These are phyloP conservation scores for Dendrothele bispora DNA, from an alignment of 768 basidiomycete species.

Conservation along the genomic window DNA sequence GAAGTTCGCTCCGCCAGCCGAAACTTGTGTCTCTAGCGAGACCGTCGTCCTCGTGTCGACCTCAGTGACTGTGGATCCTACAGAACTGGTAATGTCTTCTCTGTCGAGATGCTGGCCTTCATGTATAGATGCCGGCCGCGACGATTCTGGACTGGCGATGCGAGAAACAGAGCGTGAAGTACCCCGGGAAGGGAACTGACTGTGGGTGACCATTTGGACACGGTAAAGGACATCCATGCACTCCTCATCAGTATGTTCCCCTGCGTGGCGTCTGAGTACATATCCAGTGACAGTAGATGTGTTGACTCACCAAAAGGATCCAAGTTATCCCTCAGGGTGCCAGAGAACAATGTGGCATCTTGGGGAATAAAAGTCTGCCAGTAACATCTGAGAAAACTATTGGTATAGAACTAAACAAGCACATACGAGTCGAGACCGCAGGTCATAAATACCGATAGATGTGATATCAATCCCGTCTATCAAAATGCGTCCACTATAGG, in stretches of 20 bases:
- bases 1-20: slow-evolving; percentile 87
- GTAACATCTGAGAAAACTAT: slow-evolving; percentile 1
- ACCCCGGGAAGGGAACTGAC: slow-evolving; percentile 45
- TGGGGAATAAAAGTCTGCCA: slow-evolving; percentile 77
- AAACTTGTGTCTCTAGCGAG: slow-evolving; percentile 75
- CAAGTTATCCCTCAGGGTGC: slow-evolving; percentile 56
- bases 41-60: slow-evolving; percentile 56
- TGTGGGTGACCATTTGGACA: slow-evolving; percentile 71
- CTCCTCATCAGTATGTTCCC: slow-evolving; percentile 76
- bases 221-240: slow-evolving; percentile 79
- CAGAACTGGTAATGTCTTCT: slow-evolving; percentile 39
- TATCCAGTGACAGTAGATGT: neutral
- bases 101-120: slow-evolving; percentile 36
- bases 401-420: slow-evolving; percentile 1
- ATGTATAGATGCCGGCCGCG: slow-evolving; percentile 41
- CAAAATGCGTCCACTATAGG: slow-evolving; percentile 68
- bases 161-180: slow-evolving; percentile 50
- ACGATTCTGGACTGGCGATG: slow-evolving; percentile 44
- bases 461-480: slow-evolving; percentile 90
- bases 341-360: slow-evolving; percentile 62
- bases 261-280: slow-evolving; percentile 27
- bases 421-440: slow-evolving; percentile 68
- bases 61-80: slow-evolving; percentile 49
- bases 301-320: slow-evolving; percentile 46
- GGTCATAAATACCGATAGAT: slow-evolving; percentile 79